These are phyloP conservation scores for Nicotiana otophora DNA, from an alignment of 257 asterid species.

Conservation along the genomic window DNA sequence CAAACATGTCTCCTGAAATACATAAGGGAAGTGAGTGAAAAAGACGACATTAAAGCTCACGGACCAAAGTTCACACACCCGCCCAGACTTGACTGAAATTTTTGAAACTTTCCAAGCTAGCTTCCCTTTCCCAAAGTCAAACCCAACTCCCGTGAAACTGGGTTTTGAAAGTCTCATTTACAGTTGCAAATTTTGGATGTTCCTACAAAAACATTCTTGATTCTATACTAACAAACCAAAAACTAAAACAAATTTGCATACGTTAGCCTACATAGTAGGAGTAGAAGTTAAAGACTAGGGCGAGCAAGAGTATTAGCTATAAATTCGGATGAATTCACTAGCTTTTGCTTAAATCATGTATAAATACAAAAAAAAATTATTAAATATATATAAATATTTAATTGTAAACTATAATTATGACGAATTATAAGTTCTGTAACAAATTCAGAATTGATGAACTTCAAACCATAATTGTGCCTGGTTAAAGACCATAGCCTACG, in stretches of 20 bases:
- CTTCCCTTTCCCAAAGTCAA: slow-evolving; percentile 6
- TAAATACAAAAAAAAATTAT: too few species aligned
- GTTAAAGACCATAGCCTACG: too few species aligned
- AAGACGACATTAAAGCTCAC: background rate
- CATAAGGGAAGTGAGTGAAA: background rate
- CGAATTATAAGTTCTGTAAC: too few species aligned
- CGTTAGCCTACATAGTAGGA: too few species aligned
- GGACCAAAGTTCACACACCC: background rate
- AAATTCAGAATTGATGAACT: too few species aligned
- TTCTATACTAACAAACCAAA: background rate
- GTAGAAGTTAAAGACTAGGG: too few species aligned
- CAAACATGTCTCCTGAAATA: slow-evolving; percentile 7
- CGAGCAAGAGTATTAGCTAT: too few species aligned
- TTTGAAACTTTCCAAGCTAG: background rate
- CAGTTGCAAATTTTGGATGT: background rate
- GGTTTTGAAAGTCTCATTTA: slow-evolving; percentile 5
- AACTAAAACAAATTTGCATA: background rate
- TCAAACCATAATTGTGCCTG: too few species aligned
- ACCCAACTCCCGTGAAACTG: slow-evolving; percentile 11
- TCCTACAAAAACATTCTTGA: background rate
- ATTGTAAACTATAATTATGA: too few species aligned
- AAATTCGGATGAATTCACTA: too few species aligned
- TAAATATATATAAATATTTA: too few species aligned
- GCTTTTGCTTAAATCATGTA: too few species aligned
- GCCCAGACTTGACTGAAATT: background rate